Conservation (phyloP, 495 filamentous ascomycete genomes). For the Elasticomyces elasticus region DNA sequence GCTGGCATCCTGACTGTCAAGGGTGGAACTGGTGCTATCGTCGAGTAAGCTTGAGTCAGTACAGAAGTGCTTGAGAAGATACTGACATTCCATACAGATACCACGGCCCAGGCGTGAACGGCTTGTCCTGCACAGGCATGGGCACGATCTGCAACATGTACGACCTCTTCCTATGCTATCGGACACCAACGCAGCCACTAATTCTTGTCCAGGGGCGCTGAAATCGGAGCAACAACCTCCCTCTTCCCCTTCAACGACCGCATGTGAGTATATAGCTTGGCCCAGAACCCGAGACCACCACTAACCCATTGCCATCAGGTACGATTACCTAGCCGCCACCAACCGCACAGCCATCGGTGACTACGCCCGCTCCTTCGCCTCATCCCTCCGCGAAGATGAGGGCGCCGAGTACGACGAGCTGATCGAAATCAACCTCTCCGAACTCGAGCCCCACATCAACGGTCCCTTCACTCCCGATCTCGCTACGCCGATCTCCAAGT, state of each 20-base stretch:
- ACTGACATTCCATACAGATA: neutral
- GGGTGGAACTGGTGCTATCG: slow-evolving; percentile 93
- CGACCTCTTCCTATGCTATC: neutral
- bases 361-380: slow-evolving; percentile 72
- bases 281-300: too few relatives aligned
- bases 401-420: slow-evolving; percentile 95
- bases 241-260: slow-evolving; percentile 97
- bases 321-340: slow-evolving; percentile 88
- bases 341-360: slow-evolving; percentile 87
- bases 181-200: neutral
- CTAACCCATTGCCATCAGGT: too few relatives aligned
- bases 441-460: slow-evolving; percentile 97
- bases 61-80: neutral
- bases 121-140: slow-evolving; percentile 59
- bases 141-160: slow-evolving; percentile 49
- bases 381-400: slow-evolving; percentile 80
- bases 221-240: slow-evolving; percentile 96
- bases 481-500: slow-evolving; percentile 94
- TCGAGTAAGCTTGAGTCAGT: slow-evolving; percentile 56
- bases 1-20: slow-evolving; percentile 96
- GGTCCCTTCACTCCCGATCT: slow-evolving; percentile 99
- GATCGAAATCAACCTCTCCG: slow-evolving; percentile 86
- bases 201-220: slow-evolving; percentile 42
- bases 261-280: slow-evolving; percentile 96
- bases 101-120: slow-evolving; percentile 72